Base-by-base conservation (phyloP, 1,139 yeast genomes). In the Hansenula sp. region DNA sequence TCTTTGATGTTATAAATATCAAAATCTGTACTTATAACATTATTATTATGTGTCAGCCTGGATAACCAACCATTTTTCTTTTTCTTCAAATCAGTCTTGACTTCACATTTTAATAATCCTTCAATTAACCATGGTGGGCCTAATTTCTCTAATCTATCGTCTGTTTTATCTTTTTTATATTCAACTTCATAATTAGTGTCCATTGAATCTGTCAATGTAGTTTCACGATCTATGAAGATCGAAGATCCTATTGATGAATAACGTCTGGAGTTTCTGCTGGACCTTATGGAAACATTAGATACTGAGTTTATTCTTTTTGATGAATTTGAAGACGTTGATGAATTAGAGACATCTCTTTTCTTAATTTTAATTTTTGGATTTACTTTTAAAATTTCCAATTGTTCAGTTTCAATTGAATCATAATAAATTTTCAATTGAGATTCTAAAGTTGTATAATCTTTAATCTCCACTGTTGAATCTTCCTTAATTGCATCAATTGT, bases 61-160 rank as follows among this genome's bases (percentile, higher is more conserved):
- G 47, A 38, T 35, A 50, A 39, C 51, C 50, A 45, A 36, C 42
- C 37, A 37, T 55, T 47, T 24, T 44, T 57, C 40, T 55, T 41
- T n/a, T 44, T 44, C 24, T 42, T 35, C 6, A 58, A 53, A n/a
- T 47, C 47, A 8, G n/a, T 4, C 10, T 32, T 37, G 19, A 9
- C 4, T 37, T 50, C 54, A 25, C 46, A 68, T 50, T 77, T 72
- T 47, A 83, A 66, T 35, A 84, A 60, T 0, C 95, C 94, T 62
- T 85, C 94, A 56, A 84, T 82, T 44, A 82, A 74, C 75, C 86
- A 84, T 2, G 94, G 94, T 2, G 90, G 77, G 0, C 92, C 94
- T 40, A 73, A 71, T 34, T 80, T 67, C 49, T 80, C 86, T 46
- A 84, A 64, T 28, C 73, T 71, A 48, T 77, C 72, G 59, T 82